Conservation (phyloP, 2,329 filamentous ascomycete species). For the Septoria petroselini region DNA sequence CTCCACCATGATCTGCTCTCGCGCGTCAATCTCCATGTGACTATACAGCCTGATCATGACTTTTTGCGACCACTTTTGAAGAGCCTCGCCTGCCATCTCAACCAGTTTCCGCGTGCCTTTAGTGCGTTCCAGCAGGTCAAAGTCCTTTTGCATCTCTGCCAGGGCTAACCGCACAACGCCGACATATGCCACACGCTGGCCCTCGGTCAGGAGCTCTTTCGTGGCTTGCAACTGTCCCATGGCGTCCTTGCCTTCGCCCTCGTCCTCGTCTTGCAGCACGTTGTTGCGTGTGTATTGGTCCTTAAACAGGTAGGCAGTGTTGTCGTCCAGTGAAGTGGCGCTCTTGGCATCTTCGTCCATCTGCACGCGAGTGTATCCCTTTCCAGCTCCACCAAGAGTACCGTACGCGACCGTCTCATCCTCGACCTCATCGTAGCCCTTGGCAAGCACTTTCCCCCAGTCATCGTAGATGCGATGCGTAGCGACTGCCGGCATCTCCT, state of each 20-base stretch:
- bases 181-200: constrained; percentile 93
- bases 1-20: constrained; percentile 98
- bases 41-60: constrained; percentile 94
- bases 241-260: constrained; percentile 74
- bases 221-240: constrained; percentile 91
- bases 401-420: constrained; percentile 70
- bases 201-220: constrained; percentile 90
- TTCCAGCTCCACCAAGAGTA: constrained; percentile 82
- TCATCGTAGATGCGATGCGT: constrained; percentile 96
- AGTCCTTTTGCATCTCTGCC: constrained; percentile 68
- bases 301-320: constrained; percentile 93
- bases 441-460: constrained; percentile 80
- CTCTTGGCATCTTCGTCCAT: constrained; percentile 93
- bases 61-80: constrained; percentile 96
- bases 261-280: constrained; percentile 60
- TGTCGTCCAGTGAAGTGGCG: constrained; percentile 93
- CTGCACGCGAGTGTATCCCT: constrained; percentile 92
- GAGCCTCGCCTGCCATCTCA: constrained; percentile 67
- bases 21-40: constrained; percentile 92
- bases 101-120: constrained; percentile 70
- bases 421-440: constrained; percentile 67
- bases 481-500: constrained; percentile 89
- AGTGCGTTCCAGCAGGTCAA: constrained; percentile 60
- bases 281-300: constrained; percentile 60
- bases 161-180: constrained; percentile 81